phyloP scores from a whole-genome alignment of 495 filamentous ascomycete species.

The Lichina pygmaea region DNA sequence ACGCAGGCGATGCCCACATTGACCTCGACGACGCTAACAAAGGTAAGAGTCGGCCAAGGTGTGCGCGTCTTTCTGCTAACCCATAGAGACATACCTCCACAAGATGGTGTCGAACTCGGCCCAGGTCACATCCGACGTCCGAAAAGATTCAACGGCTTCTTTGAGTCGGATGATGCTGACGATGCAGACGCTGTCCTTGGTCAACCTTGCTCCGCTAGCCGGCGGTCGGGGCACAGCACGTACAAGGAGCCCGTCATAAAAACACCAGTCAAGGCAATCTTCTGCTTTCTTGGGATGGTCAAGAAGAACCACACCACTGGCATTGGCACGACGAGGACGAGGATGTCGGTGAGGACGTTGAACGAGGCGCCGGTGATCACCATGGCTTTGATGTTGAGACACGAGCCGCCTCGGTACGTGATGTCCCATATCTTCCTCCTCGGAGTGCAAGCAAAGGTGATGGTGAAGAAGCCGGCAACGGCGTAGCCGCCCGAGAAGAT shows the following conservation, averaged over 20 bases:
- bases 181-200: neutral
- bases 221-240: neutral
- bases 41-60: neutral
- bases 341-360: slow-evolving; percentile 1
- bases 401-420: neutral
- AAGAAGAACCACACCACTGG: slow-evolving; percentile 4
- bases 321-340: slow-evolving; percentile 6
- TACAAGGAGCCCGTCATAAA: slow-evolving; percentile 15
- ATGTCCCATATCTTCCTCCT: neutral
- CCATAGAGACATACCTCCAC: neutral
- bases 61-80: neutral
- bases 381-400: slow-evolving; percentile 1
- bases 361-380: slow-evolving; percentile 1
- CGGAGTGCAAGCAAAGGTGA: neutral
- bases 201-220: no score
- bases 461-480: neutral
- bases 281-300: neutral
- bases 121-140: neutral
- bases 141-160: neutral
- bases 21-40: neutral
- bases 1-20: neutral
- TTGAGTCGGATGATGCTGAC: neutral
- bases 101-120: neutral
- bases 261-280: slow-evolving; percentile 12
- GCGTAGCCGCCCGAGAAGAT: neutral